Evolutionary conservation across 768 basidiomycete species (phyloP), one percentile per base, ranked within the genome.

Genomic region (Leccinum olivaceopallidum): DNA sequence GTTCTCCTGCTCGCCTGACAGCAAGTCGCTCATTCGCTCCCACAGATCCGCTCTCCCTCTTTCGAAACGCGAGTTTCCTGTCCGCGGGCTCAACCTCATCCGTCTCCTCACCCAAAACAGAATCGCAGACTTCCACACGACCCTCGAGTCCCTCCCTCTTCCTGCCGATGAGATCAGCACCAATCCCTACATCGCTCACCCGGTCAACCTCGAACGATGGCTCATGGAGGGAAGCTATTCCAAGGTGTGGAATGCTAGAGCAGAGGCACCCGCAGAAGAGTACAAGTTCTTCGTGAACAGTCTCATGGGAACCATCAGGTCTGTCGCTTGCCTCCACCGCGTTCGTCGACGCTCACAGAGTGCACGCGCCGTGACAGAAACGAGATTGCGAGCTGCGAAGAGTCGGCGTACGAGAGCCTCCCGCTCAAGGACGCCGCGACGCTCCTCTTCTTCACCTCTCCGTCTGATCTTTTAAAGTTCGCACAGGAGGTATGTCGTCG

Each of bases 211-310:
- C 62, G 96, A 99, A 74, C 83, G 91, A 54, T 98, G 95, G 92
- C 83, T 98, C 50, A 99, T 99, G 96, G 96, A 98, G 74, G 96
- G 96, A 42, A 91, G 90, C 68, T 99, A 98, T 74, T 94, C 92
- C 76, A 96, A 96, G 73, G 96, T 98, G 12, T 99, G 95, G 92
- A 87, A 91, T 69, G 95, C 95, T 39, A 85, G 95, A 65, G 92
- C 92, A 64, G 88, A 94, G 67, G 92, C 95, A 2, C 94, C 95
- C 2, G 85, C 91, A 39, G 92, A 94, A 63, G 96, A 98, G 72
- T 97, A 97, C 80, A 92, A 90, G 66, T 92, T 92, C 79, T 94
- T 98, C 67, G 86, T 97, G 10, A 92, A 95, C 69, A 91, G 91
- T 67, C 78, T 97, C 68, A 93, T 97, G 89, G 89, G 89, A 16